Evolutionary conservation across 306 rosid species (phyloP).

Genomic region (Cercis canadensis): DNA sequence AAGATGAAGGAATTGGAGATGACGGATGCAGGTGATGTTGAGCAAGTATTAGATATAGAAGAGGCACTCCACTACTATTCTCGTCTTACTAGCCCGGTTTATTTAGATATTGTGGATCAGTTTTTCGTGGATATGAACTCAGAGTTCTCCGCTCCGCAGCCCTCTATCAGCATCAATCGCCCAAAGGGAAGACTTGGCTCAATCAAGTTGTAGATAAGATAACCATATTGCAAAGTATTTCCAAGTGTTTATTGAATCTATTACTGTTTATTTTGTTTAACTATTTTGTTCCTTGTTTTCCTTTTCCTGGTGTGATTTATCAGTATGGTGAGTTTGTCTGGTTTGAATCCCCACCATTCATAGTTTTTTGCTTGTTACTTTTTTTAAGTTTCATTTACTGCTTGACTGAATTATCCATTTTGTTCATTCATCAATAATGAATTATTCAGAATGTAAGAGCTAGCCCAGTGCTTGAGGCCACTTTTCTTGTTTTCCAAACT

Average conservation of each 20-base stretch:
- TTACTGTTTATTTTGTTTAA: constrained; percentile 26
- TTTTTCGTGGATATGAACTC: constrained; percentile 78
- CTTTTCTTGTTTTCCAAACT: constrained; percentile 3
- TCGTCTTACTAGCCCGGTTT: constrained; percentile 79
- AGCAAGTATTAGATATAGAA: constrained; percentile 85
- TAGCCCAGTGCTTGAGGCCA: constrained; percentile 11
- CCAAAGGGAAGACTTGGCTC: constrained; percentile 58
- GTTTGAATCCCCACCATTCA: constrained; percentile 35
- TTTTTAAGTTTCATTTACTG: constrained; percentile 1
- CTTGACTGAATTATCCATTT: constrained; percentile 34
- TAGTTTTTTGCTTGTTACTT: not conserved
- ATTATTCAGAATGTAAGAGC: not conserved
- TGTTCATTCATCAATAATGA: constrained; percentile 28
- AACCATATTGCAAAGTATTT: constrained; percentile 34
- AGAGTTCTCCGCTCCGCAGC: constrained; percentile 57
- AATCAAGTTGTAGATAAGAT: constrained; percentile 56
- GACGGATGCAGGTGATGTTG: constrained; percentile 75
- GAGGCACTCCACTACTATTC: constrained; percentile 95
- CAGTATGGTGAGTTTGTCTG: constrained; percentile 30
- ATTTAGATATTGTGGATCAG: constrained; percentile 83
- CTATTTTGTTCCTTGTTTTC: constrained; percentile 26
- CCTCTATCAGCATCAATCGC: constrained; percentile 45
- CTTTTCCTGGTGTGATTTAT: constrained; percentile 32
- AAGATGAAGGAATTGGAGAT: constrained; percentile 84
- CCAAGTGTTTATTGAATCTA: constrained; percentile 40